Percentiles rank a stretch among this genome's conserved stretches.
Evolutionary conservation across 441 rosid species (phyloP).

Genomic region (Erodium texanum): DNA sequence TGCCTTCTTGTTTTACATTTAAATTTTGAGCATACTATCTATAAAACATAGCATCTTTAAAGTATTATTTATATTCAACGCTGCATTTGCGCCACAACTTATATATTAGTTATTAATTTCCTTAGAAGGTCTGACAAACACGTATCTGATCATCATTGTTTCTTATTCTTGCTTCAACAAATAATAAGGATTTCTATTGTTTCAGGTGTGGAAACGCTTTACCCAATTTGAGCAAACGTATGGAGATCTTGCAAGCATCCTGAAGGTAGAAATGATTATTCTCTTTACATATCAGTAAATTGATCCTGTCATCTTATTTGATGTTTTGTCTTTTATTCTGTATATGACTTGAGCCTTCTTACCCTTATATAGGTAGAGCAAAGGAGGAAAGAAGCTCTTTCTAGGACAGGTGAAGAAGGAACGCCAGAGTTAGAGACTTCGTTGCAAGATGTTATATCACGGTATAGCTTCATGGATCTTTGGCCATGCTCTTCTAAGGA

Average conservation of each 20-base stretch:
- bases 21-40: neutral
- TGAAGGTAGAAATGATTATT: slow-evolving; percentile 54
- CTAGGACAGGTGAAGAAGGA: slow-evolving; percentile 63
- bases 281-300: slow-evolving; percentile 6
- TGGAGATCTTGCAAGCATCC: slow-evolving; percentile 86
- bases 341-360: too few relatives aligned
- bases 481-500: slow-evolving; percentile 88
- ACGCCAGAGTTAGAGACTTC: slow-evolving; percentile 49
- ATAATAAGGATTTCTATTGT: slow-evolving; percentile 14
- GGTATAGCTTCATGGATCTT: slow-evolving; percentile 92
- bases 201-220: slow-evolving; percentile 84
- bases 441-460: slow-evolving; percentile 69
- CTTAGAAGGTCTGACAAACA: neutral
- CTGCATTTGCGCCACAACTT: neutral
- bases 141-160: neutral
- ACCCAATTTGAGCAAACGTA: slow-evolving; percentile 80
- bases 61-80: neutral
- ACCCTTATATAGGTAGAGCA: slow-evolving; percentile 66
- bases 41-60: neutral
- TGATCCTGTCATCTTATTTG: neutral
- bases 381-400: slow-evolving; percentile 88
- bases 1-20: neutral
- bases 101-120: neutral
- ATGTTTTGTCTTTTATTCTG: too few relatives aligned
- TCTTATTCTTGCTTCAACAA: neutral